These are phyloP conservation scores for Saksenaea vasiformis DNA, from an alignment of 371 early-diverging fungal genomes.

Conservation along the genomic window DNA sequence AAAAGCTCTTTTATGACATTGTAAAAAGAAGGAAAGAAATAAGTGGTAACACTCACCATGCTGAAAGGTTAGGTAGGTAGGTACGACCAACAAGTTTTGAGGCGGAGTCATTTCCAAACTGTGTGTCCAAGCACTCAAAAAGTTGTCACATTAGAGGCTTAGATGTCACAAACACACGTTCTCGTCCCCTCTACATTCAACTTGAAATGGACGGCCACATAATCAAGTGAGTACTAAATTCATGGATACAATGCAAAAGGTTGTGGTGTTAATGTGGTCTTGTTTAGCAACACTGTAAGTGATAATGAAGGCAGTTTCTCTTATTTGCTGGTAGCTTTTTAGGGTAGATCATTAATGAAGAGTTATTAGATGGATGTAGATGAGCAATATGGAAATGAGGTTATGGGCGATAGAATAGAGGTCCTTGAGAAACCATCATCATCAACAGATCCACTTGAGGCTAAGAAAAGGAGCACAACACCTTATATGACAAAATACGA, in stretches of 20 bases:
- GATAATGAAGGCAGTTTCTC: not conserved
- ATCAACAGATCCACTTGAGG: constrained; percentile 22
- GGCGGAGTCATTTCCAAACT: not conserved
- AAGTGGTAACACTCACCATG: too few species aligned
- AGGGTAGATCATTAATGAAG: not conserved
- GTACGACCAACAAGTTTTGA: not conserved
- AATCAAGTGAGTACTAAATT: not conserved
- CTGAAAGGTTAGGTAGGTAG: too few species aligned
- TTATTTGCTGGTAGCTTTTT: not conserved
- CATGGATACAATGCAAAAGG: not conserved
- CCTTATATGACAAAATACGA: constrained; percentile 99
- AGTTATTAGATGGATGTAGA: not conserved
- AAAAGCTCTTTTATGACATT: too few species aligned
- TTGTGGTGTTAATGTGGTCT: not conserved
- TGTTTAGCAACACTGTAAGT: not conserved
- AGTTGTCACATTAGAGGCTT: not conserved
- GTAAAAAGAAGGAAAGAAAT: too few species aligned
- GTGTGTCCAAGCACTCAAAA: not conserved
- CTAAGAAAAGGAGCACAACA: constrained; percentile 80
- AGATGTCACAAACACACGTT: not conserved
- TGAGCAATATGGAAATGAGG: not conserved
- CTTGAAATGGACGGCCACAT: not conserved
- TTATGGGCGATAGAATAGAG: not conserved
- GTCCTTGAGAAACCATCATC: not conserved
- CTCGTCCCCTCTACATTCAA: not conserved